Evolutionary conservation across 2,329 filamentous ascomycete species (phyloP), one percentile per base, ranked within the genome.

Genomic region (Pseudocercospora ulei): DNA sequence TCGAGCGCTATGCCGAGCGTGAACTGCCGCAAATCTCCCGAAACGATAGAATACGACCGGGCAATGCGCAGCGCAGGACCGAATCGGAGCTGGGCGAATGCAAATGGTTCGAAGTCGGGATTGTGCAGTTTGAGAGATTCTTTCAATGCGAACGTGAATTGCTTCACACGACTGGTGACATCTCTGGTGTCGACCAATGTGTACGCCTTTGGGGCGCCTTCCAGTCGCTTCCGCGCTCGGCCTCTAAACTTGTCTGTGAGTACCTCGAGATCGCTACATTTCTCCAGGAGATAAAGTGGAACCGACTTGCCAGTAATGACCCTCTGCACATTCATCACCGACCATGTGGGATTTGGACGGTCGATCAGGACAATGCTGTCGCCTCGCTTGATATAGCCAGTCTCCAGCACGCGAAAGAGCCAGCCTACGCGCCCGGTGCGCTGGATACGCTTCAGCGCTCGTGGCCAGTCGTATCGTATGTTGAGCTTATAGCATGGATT

Each of bases 401-500:
- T 41, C 13, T 41, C 5, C 6, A 47, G 13, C 4, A 49, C 43
- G 4, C 44, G 40, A 7, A 40, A 37, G n/a, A 46, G 42, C 42
- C 42, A 48, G 8, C 47, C 47, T 0, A 41, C 42, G 4, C 42
- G 30, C 5, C 41, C 44, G 3, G 44, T 47, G 4, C 39, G 38
- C 12, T 41, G 36, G 2, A 43, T 39, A 13, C 41, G 41, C 11
- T 40, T 39, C 4, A 47, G 24, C 1, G 34, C 44, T 14, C 36
- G 24, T 5, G 37, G 13, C 44, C 44, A 47, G 13, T 43, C 13
- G 54, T 79, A 78, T 2, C 75, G 70, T 49, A 76, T 72, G 52
- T 78, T 78, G 8, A 78, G 65, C 55, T 78, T 79, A 63, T 73
- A 78, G 60, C 75, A 78, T 3, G 75, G 75, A 55, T 76, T 72